Evolutionary conservation across 495 filamentous ascomycete species (phyloP), one percentile per base, ranked within the genome.

Genomic region (Pseudomonodictys pantanalensis): DNA sequence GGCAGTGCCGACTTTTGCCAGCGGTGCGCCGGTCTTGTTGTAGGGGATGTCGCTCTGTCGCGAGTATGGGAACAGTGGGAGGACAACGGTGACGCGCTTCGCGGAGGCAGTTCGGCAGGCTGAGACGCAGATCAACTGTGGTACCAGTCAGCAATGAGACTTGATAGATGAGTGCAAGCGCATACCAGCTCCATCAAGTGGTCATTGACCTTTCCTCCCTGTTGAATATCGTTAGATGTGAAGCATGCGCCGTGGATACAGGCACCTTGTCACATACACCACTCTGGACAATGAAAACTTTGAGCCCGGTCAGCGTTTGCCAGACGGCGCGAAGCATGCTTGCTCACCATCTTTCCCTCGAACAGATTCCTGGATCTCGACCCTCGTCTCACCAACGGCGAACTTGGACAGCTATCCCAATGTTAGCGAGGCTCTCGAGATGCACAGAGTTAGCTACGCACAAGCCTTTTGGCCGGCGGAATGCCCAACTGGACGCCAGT

Each of bases 101-200:
- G 93, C 93, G 28, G 90, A 95, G 49, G 95, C 93, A 2, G 90
- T 97, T 76, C 97, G 96, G 81, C 95, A 97, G 60, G 93, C 93
- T 18, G 90, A 95, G 64, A 98, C 92, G 53, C 81, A 95, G 75
- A 98, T 96, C 69, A 96, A 87, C 38, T 41, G 38, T n/a, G 38
- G 38, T n/a, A 18, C 12, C 15, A 15, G 12, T 41, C 20, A 41
- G 38, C n/a, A n/a, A n/a, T n/a, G n/a, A n/a, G n/a, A n/a, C n/a
- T n/a, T n/a, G n/a, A n/a, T n/a, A n/a, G n/a, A n/a, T n/a, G n/a
- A n/a, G n/a, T n/a, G n/a, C n/a, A n/a, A 12, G 12, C 15, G 20
- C 38, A 18, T 41, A 41, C 38, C 32, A 98, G 83, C 64, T 98
- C 93, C 77, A 98, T 85, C 44, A 98, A 79, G 72, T 96, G 85